phyloP scores from a whole-genome alignment of 2,329 filamentous ascomycete species.

The Nectriaceae sp. region DNA sequence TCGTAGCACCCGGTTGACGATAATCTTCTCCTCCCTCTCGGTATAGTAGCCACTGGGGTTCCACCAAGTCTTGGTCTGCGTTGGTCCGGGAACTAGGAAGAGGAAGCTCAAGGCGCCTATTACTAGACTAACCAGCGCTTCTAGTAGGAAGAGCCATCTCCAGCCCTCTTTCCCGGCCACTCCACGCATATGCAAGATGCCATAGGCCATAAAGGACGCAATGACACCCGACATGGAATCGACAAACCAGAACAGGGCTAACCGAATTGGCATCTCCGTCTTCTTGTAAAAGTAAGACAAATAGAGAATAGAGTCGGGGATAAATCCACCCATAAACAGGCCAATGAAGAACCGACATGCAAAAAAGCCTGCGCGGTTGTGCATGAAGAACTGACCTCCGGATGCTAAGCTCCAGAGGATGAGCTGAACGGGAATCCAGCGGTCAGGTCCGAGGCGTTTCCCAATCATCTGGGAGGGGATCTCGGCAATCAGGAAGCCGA shows the following conservation, averaged over 20 bases:
- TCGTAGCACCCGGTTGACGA: slow-evolving; percentile 56
- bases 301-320: slow-evolving; percentile 23
- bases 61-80: slow-evolving; percentile 3
- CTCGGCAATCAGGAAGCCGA: slow-evolving; percentile 58
- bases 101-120: slow-evolving; percentile 11
- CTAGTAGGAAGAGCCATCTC: slow-evolving; percentile 26
- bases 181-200: slow-evolving; percentile 28
- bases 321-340: slow-evolving; percentile 11
- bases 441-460: slow-evolving; percentile 47
- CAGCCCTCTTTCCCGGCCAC: slow-evolving; percentile 25
- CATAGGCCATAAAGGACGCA: slow-evolving; percentile 25
- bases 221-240: slow-evolving; percentile 27
- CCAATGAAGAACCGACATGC: slow-evolving; percentile 13
- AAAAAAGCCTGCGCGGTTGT: slow-evolving; percentile 6
- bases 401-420: not conserved
- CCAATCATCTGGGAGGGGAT: slow-evolving; percentile 62
- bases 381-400: slow-evolving; percentile 7
- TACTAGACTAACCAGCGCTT: slow-evolving; percentile 19
- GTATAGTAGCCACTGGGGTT: slow-evolving; percentile 56
- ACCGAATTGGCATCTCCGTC: slow-evolving; percentile 25
- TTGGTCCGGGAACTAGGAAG: slow-evolving; percentile 6
- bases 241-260: slow-evolving; percentile 23
- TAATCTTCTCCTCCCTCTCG: slow-evolving; percentile 57
- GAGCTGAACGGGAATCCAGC: slow-evolving; percentile 33
- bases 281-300: slow-evolving; percentile 31